Percentiles rank a stretch among this genome's conserved stretches.
phyloP scores from a whole-genome alignment of 2,329 filamentous ascomycete genomes.

The Chaetomium sp. region DNA sequence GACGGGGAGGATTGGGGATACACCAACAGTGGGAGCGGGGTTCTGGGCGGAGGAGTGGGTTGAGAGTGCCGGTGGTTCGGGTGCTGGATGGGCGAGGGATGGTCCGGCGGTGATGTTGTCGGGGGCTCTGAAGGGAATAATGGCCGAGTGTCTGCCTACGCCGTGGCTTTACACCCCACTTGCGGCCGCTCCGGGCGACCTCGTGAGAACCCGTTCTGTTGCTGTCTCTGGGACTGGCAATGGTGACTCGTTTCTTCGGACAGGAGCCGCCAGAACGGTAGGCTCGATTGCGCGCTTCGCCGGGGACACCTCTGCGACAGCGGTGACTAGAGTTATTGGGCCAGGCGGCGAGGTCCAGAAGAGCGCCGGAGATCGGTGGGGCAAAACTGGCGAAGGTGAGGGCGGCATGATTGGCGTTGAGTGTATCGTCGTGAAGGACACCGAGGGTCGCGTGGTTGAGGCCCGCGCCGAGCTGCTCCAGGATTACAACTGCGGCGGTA shows the following conservation, averaged over 20 bases:
- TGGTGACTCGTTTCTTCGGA: conserved; percentile 81
- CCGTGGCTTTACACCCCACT: conserved; percentile 47
- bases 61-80: conserved; percentile 45
- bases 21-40: conserved; percentile 78
- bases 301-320: conserved; percentile 53
- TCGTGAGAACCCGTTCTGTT: conserved; percentile 47
- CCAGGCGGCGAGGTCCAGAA: conserved; percentile 71
- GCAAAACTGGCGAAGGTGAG: conserved; percentile 73
- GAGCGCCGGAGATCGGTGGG: conserved; percentile 75
- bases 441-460: conserved; percentile 46
- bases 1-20: conserved; percentile 82
- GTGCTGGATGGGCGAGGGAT: conserved; percentile 8
- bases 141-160: conserved; percentile 63
- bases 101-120: conserved; percentile 46
- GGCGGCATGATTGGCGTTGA: conserved; percentile 87
- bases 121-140: conserved; percentile 48
- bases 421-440: conserved; percentile 51
- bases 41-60: conserved; percentile 90
- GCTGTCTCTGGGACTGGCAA: conserved; percentile 82
- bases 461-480: conserved; percentile 61
- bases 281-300: conserved; percentile 72
- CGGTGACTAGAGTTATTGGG: conserved; percentile 68
- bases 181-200: not conserved
- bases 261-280: conserved; percentile 70
- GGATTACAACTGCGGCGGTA: conserved; percentile 84